phyloP scores from a whole-genome alignment of 306 rosid species.

The Medicago arabica region DNA sequence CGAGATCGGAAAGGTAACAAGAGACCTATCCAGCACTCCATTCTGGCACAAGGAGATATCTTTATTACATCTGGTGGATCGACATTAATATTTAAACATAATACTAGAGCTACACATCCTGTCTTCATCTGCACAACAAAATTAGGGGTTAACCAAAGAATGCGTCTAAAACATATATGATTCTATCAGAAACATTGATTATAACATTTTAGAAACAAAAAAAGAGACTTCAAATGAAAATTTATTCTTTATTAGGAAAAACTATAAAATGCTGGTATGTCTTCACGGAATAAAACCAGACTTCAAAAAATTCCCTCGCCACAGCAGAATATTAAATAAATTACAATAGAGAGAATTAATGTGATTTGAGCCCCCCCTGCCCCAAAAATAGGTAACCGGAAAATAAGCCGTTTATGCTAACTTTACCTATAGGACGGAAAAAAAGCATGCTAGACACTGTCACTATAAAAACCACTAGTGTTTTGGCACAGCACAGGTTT shows the following conservation, averaged over 20 bases:
- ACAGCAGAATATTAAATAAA: constrained; percentile 3
- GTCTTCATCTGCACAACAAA: constrained; percentile 95
- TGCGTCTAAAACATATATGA: constrained; percentile 11
- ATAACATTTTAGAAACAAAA: constrained; percentile 6
- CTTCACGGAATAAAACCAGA: constrained; percentile 7
- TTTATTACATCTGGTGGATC: constrained; percentile 99
- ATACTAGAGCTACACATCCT: constrained; percentile 96
- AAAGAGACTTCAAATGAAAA: constrained; percentile 7
- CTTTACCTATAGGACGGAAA: background rate
- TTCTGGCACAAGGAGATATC: constrained; percentile 99
- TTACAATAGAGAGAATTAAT: background rate
- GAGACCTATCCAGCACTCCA: constrained; percentile 99
- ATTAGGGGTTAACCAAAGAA: constrained; percentile 51
- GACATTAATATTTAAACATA: constrained; percentile 95
- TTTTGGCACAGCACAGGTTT: constrained; percentile 9
- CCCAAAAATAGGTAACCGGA: constrained; percentile 2
- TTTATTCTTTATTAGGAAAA: constrained; percentile 7
- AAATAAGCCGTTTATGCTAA: background rate
- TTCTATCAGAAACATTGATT: constrained; percentile 36
- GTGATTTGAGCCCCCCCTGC: background rate
- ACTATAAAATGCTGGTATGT: constrained; percentile 13
- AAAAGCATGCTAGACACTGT: constrained; percentile 5
- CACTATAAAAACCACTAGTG: constrained; percentile 14
- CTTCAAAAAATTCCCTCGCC: background rate
- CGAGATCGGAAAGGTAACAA: constrained; percentile 46